Evolutionary conservation across 805 yeast genomes (phyloP), one percentile per base, ranked within the genome.

Genomic region (Trichomonascus vanleenenianus): DNA sequence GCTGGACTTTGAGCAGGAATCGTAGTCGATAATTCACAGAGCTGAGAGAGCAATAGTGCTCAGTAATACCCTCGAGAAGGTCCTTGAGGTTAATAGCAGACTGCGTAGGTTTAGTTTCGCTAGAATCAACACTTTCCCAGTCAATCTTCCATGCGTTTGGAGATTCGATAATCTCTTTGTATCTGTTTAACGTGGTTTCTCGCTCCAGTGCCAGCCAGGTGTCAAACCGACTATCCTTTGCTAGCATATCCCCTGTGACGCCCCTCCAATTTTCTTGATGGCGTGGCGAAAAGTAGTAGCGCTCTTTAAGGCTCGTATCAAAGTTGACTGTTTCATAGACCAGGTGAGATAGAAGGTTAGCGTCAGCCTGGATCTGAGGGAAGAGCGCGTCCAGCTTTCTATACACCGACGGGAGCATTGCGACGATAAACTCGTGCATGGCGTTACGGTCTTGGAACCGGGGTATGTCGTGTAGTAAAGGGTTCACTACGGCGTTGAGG

Each of bases 1-100:
- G 57, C 58, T 83, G 89, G 38, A 83, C 74, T 18, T 72, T 75
- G 15, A 76, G 65, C 6, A 82, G 65, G 50, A 78, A 79, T 51
- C 73, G 71, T 46, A 79, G 64, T 49, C 81, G 79, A 51, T 70
- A 76, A 39, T 73, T 72, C 50, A 79, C 67, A 20, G 79, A 67
- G 32, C 66, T 66, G 9, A 66, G 47, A 30, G 57, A 45, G 16
- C 55, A 35, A 61, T 78, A 79, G 50, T 76, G 79, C 12, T 67
- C 66, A 2, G 81, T 78, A 44, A 80, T 68, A 39, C 74, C 73
- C 50, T 78, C 78, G 18, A 83, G 61, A 36, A 84, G 59, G 53
- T 78, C 79, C 37, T 70, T 70, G 49, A 83, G 59, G 41, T 76
- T 74, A 33, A 72, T 66, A 0, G 88, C 78, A 1, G 86, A 75